Evolutionary conservation across 2,329 filamentous ascomycete species (phyloP), one percentile per base, ranked within the genome.

Genomic region (Gyromitra esculenta): DNA sequence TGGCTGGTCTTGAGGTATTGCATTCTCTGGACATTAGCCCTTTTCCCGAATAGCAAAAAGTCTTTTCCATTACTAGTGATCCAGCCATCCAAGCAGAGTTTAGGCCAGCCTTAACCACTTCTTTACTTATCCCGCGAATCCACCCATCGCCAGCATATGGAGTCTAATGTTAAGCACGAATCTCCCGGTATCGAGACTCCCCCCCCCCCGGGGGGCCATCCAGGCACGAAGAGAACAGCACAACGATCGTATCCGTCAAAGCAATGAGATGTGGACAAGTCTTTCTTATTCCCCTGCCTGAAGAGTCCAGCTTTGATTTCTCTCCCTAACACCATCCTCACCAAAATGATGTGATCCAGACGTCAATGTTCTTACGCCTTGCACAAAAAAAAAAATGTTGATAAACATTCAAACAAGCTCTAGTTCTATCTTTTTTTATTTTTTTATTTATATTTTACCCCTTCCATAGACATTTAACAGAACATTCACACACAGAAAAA

Each of bases 311-410:
- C 21, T 54, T 25, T 54, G 15, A 25, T 35, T 48, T n/a, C 41
- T 39, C 25, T 43, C 50, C 39, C 50, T 75, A 75, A 48, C 73
- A 76, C 41, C 73, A 76, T 76, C 63, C 31, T 66, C 31, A 52
- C 68, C 54, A 41, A 73, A 73, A 76, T 76, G 68, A 56, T 76
- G 73, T 64, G 60, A 76, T 76, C 56, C 18, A 56, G 8, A 48
- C 39, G n/a, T 54, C 2, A 37, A 18, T 41, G 45, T 37, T 56
- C 13, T 21, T 7, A 35, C 50, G 6, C 57, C 25, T 15, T 18
- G n/a, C 9, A 35, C 2, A 31, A 31, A 31, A 31, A 31, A 31
- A 31, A 31, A 21, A 63, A 31, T 25, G 59, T 64, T 64, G 31
- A 71, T 71, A 71, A 72, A 64, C 13, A 64, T 65, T 71, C 37